A percentile compares a stretch with the other conserved stretches of the same genome.
phyloP scores from a whole-genome alignment of 1,284 basidiomycete genomes.

The Tetrapyrgos nigripes region DNA sequence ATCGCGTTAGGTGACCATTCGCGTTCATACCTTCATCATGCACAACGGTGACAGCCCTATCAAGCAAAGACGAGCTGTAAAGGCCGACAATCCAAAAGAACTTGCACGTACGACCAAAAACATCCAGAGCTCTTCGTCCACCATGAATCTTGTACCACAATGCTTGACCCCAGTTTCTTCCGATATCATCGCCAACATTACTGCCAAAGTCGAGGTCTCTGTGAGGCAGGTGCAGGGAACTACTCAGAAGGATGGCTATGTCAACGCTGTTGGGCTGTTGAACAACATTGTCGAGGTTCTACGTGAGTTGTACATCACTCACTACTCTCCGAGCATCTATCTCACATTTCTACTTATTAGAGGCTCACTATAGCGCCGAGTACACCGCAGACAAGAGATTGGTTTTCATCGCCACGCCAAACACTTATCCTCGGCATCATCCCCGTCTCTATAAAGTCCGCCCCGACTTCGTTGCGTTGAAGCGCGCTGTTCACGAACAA shows the following conservation, averaged over 20 bases:
- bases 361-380: neutral
- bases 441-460: neutral
- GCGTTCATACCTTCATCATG: too few relatives aligned
- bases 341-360: neutral
- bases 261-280: neutral
- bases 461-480: neutral
- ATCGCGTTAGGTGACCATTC: too few relatives aligned
- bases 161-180: neutral
- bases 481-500: neutral
- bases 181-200: neutral
- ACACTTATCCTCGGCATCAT: neutral
- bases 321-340: neutral
- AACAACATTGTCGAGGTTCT: neutral
- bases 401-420: neutral
- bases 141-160: too few relatives aligned
- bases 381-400: neutral
- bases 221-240: neutral
- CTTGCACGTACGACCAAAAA: too few relatives aligned
- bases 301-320: neutral
- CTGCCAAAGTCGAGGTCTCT: neutral
- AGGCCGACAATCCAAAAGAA: too few relatives aligned
- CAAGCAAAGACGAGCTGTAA: too few relatives aligned
- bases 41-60: too few relatives aligned
- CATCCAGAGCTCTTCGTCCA: too few relatives aligned
- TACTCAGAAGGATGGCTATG: neutral